phyloP scores from a whole-genome alignment of 2,329 filamentous ascomycete genomes.

The Ceratocystis variospora region DNA sequence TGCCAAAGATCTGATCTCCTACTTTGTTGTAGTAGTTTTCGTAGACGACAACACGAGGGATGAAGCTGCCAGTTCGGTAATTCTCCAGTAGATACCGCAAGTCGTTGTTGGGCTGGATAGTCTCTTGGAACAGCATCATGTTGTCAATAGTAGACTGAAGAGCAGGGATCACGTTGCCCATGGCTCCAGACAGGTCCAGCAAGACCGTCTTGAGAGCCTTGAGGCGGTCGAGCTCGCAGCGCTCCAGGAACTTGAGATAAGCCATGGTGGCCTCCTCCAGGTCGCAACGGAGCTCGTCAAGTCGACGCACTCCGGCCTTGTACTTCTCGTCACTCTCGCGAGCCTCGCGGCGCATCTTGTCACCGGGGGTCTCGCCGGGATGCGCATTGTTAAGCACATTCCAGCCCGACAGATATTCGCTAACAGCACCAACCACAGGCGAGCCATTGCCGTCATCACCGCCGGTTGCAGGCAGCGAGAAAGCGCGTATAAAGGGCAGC shows the following conservation, averaged over 20 bases:
- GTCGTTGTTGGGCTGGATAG: slow-evolving; percentile 84
- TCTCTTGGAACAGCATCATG: slow-evolving; percentile 99
- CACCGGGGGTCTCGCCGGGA: slow-evolving; percentile 83
- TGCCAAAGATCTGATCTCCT: slow-evolving; percentile 93
- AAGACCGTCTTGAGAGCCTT: slow-evolving; percentile 98
- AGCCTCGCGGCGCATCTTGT: slow-evolving; percentile 78
- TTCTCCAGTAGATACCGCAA: slow-evolving; percentile 90
- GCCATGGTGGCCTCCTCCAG: slow-evolving; percentile 91
- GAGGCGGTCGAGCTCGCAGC: slow-evolving; percentile 86
- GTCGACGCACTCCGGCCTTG: slow-evolving; percentile 69
- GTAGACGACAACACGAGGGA: slow-evolving; percentile 80
- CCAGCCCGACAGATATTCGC: slow-evolving; percentile 83
- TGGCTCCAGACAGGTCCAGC: slow-evolving; percentile 89
- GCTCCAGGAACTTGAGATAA: slow-evolving; percentile 90
- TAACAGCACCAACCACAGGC: slow-evolving; percentile 66
- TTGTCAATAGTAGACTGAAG: slow-evolving; percentile 92
- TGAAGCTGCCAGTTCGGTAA: slow-evolving; percentile 86
- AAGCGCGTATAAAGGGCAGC: slow-evolving; percentile 54
- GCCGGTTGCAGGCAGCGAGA: slow-evolving; percentile 53
- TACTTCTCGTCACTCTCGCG: slow-evolving; percentile 86
- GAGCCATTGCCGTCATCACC: slow-evolving; percentile 48
- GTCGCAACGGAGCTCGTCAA: slow-evolving; percentile 82
- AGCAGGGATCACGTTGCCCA: slow-evolving; percentile 95
- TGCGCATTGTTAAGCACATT: slow-evolving; percentile 49
- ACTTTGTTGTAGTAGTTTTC: slow-evolving; percentile 99